phyloP scores from a whole-genome alignment of 2,329 filamentous ascomycete species.

The Elsinoe batatas region DNA sequence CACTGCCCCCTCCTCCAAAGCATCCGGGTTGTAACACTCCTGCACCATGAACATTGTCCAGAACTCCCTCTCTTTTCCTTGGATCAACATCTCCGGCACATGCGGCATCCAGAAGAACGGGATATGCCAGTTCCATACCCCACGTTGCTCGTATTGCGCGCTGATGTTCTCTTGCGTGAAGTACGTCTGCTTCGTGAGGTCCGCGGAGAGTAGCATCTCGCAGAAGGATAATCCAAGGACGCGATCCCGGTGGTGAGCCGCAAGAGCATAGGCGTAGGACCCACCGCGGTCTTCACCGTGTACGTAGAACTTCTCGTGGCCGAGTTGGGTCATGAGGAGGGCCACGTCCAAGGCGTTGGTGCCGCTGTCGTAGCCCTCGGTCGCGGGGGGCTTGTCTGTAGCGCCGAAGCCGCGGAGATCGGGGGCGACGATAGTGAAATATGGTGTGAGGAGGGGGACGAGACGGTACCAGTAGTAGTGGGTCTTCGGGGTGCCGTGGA shows the following conservation, averaged over 20 bases:
- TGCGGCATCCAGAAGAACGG: slow-evolving; percentile 29
- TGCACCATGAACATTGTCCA: slow-evolving; percentile 34
- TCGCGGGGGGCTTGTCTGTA: slow-evolving; percentile 32
- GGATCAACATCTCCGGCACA: slow-evolving; percentile 32
- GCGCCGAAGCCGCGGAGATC: slow-evolving; percentile 31
- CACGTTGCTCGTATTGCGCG: slow-evolving; percentile 25
- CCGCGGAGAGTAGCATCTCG: slow-evolving; percentile 28
- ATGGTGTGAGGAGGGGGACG: slow-evolving; percentile 26
- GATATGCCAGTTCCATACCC: slow-evolving; percentile 30
- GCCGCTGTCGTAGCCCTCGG: slow-evolving; percentile 30
- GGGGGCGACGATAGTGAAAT: slow-evolving; percentile 30
- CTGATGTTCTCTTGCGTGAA: slow-evolving; percentile 26
- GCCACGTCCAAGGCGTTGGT: slow-evolving; percentile 29
- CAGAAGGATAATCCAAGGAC: slow-evolving; percentile 25
- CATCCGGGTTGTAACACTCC: slow-evolving; percentile 31
- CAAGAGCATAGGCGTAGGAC: slow-evolving; percentile 29
- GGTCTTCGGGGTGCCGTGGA: slow-evolving; percentile 27
- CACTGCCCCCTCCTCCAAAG: slow-evolving; percentile 26
- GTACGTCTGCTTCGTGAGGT: slow-evolving; percentile 25
- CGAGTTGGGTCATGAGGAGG: slow-evolving; percentile 28
- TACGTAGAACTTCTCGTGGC: slow-evolving; percentile 26
- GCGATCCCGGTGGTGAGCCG: slow-evolving; percentile 25
- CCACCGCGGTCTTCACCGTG: slow-evolving; percentile 29
- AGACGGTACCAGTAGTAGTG: slow-evolving; percentile 31
- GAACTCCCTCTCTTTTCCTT: slow-evolving; percentile 30